These are phyloP conservation scores for Exserohilum rostratum DNA, from an alignment of 2,329 filamentous ascomycete genomes.

Conservation along the genomic window DNA sequence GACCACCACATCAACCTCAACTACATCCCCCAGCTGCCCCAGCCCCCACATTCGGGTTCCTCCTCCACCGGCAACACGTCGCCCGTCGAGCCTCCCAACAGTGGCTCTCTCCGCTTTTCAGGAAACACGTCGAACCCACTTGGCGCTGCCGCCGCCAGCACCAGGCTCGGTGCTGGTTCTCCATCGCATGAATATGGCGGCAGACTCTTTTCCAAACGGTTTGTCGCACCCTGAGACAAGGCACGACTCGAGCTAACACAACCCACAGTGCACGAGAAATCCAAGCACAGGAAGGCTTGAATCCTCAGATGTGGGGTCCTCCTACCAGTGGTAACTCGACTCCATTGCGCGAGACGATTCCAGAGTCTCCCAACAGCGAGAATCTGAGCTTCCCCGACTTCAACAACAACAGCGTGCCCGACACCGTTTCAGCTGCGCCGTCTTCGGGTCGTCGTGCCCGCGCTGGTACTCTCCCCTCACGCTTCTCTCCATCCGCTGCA, in stretches of 20 bases:
- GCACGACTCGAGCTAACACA: constrained; percentile 37
- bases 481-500: constrained; percentile 80
- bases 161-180: constrained; percentile 87
- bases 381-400: constrained; percentile 96
- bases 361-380: constrained; percentile 89
- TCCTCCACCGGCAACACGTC: constrained; percentile 83
- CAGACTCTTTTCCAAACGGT: constrained; percentile 92
- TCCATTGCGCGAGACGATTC: constrained; percentile 94
- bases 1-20: constrained; percentile 84
- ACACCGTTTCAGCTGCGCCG: constrained; percentile 63
- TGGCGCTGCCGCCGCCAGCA: constrained; percentile 59
- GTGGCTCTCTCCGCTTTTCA: constrained; percentile 70
- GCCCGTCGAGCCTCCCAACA: constrained; percentile 73
- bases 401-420: constrained; percentile 71
- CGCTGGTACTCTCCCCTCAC: constrained; percentile 93
- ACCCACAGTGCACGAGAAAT: constrained; percentile 83
- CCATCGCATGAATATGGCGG: constrained; percentile 86
- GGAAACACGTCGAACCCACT: constrained; percentile 68
- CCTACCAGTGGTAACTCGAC: constrained; percentile 96
- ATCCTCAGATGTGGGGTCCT: constrained; percentile 81
- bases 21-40: constrained; percentile 73
- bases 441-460: constrained; percentile 76
- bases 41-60: constrained; percentile 75
- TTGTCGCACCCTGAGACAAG: constrained; percentile 52
- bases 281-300: constrained; percentile 90